Base-by-base conservation (phyloP, 2,329 filamentous ascomycete genomes). In the Pseudodiploospora longispora region DNA sequence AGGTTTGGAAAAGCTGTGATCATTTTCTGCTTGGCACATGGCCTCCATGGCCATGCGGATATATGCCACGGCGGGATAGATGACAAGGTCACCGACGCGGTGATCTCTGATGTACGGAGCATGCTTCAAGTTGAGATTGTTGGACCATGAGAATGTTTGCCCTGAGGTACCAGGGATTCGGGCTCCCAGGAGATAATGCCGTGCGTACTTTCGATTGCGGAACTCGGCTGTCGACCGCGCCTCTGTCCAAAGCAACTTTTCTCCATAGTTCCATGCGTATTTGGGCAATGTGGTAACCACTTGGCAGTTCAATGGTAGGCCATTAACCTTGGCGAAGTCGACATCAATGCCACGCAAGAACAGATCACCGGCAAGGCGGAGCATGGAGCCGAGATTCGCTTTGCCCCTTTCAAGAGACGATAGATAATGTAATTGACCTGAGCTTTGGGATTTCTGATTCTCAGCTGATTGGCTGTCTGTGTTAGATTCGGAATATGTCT, bases 51-150 rank as follows among this genome's bases (percentile, higher is more conserved):
- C 67, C 55, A 72, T 68, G 10, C 60, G 55, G 1, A 72, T 42
- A 50, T 70, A 74, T 0, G 60, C 69, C 0, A 70, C 64, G 1
- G 55, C 65, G 0, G 73, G 72, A 41, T 72, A 71, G 6, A 76
- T 55, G 10, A 63, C 56, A 34, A 68, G 55, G 19, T 69, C 74
- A 50, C 79, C 74, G 52, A 81, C 69, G 44, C 62, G 62, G 59
- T 81, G 78, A 51, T 79, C 71, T 36, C 72, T 64, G 8, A 79
- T 61, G 63, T 80, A 82, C 4, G 79, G 71, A 1, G 72, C 55
- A 47, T 75, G 70, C 28, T 68, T 65, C 4, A 69, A 47, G 9
- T 65, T 64, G 32, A 74, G 55, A 31, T 74, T 65, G 49, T 72
- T 72, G 42, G 70, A 60, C 72, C 71, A 75, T 2, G 61, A 67